Evolutionary conservation across 2,329 filamentous ascomycete genomes (phyloP), one percentile per base, ranked within the genome.

Genomic region (Xylaria sp.): DNA sequence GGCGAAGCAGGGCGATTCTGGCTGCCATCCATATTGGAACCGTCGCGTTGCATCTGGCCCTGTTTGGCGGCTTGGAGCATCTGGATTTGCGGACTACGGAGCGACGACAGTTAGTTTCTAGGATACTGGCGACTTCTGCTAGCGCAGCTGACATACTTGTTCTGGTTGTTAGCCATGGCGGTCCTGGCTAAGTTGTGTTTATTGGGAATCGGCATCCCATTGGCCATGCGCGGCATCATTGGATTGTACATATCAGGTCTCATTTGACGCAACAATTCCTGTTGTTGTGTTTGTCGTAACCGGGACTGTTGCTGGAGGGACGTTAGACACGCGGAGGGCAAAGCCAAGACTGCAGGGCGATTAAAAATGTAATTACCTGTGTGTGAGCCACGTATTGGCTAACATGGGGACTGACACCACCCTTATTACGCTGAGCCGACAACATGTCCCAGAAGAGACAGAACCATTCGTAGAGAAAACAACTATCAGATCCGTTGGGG

Each of bases 381-480:
- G 91, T 94, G 76, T 96, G 92, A 66, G 86, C 82, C 65, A 96
- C 88, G 79, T 97, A 97, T 82, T 92, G 89, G 69, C 86, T 86
- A 53, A 93, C 90, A 66, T 87, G 86, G 29, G 82, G 80, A 76
- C 85, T 89, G 63, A 86, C 86, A 61, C 87, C 87, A 51, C 75
- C 77, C 78, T 89, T 90, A 74, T 86, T 87, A 75, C 93, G 91
- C 77, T 95, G 92, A 63, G 93, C 93, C 76, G 89, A 89, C 80
- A 92, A 96, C 73, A 98, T 93, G 75, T 99, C 96, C 94, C 94
- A 98, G 79, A 99, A 99, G 59, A 97, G 87, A 76, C 90, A 93
- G 83, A 96, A 99, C 96, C 96, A 99, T 76, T 98, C 96, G 73
- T 93, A 91, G n/a, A 99, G 84, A 76, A 99, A 98, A 29, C 92